Evolutionary conservation across 495 filamentous ascomycete genomes (phyloP).

Genomic region (Copromyces sp.): DNA sequence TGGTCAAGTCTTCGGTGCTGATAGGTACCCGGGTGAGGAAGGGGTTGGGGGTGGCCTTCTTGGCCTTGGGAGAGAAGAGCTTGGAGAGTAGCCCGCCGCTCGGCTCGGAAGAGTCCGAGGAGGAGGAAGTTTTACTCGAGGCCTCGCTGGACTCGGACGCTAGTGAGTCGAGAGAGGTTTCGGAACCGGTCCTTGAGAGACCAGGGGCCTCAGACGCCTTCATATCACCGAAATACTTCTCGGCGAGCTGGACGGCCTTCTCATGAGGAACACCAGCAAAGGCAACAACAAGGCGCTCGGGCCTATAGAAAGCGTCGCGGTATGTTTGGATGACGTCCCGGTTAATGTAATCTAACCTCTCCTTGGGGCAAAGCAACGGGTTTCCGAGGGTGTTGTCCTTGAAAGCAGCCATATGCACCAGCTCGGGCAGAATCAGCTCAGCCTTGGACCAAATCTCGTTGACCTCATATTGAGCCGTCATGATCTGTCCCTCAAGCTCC

Average conservation of each 20-base stretch:
- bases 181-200: conserved; percentile 48
- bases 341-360: conserved; percentile 69
- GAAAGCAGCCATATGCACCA: conserved; percentile 91
- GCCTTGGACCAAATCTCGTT: conserved; percentile 96
- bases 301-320: conserved; percentile 71
- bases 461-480: conserved; percentile 91
- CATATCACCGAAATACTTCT: conserved; percentile 91
- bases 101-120: conserved; percentile 40
- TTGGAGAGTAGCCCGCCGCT: conserved; percentile 56
- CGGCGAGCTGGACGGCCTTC: conserved; percentile 67
- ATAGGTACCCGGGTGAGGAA: conserved; percentile 25
- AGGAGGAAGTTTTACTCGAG: conserved; percentile 22
- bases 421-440: conserved; percentile 88
- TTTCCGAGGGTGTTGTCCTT: conserved; percentile 93
- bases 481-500: conserved; percentile 76
- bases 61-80: conserved; percentile 68
- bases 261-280: conserved; percentile 86
- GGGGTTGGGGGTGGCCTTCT: conserved; percentile 53
- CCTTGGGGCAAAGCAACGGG: conserved; percentile 80
- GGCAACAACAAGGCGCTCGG: conserved; percentile 84
- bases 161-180: conserved; percentile 34
- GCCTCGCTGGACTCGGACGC: conserved; percentile 32
- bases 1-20: conserved; percentile 46
- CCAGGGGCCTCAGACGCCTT: conserved; percentile 37
- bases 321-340: conserved; percentile 67